Conservation (phyloP, 345 rosid species). For the Citrus sinensis region DVS_A1.0 CM039168.1:8687501-8688000, state of each 20-base stretch:
- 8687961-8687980: too few species aligned
- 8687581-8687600: slow-evolving; percentile 11
- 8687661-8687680: background rate
- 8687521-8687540: slow-evolving; percentile 20
- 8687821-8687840: background rate
- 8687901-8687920: background rate
- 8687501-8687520: slow-evolving; percentile 10
- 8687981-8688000: too few species aligned
- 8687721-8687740: slow-evolving; percentile 18
- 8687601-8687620: background rate
- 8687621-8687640: background rate
- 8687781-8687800: background rate
- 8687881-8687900: slow-evolving; percentile 15
- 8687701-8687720: slow-evolving; percentile 20
- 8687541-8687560: slow-evolving; percentile 20
- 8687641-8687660: slow-evolving; percentile 3
- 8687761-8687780: slow-evolving; percentile 7
- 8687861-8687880: slow-evolving; percentile 15
- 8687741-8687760: slow-evolving; percentile 20
- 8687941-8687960: too few species aligned
- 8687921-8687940: too few species aligned
- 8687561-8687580: background rate
- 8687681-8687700: slow-evolving; percentile 2
- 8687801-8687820: slow-evolving; percentile 12
- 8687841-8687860: background rate